phyloP scores from a whole-genome alignment of 176 grass and related monocot genomes.

The Metroxylon sagu region DNA sequence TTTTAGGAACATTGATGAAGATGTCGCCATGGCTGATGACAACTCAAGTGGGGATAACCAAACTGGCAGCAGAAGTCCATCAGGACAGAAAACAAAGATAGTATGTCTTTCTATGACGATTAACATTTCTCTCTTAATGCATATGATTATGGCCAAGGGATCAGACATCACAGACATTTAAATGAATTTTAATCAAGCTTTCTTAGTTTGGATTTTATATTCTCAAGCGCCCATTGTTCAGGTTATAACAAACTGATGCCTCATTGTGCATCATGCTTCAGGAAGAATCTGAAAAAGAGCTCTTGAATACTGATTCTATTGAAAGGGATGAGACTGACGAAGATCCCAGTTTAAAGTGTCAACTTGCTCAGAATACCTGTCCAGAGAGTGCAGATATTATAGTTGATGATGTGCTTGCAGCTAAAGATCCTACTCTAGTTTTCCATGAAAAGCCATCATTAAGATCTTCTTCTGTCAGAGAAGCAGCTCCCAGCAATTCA shows the following conservation, averaged over 20 bases:
- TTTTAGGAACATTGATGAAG: slow-evolving; percentile 68
- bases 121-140: too few species aligned
- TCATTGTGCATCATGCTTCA: slow-evolving; percentile 20
- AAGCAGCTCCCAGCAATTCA: slow-evolving; percentile 28
- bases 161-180: too few species aligned
- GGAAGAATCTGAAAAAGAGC: slow-evolving; percentile 51
- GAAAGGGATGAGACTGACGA: slow-evolving; percentile 20
- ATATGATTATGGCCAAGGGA: too few species aligned
- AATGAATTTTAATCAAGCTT: too few species aligned
- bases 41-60: slow-evolving; percentile 42
- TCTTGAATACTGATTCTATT: slow-evolving; percentile 30
- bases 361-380: slow-evolving; percentile 31
- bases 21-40: slow-evolving; percentile 21
- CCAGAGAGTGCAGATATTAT: slow-evolving; percentile 34
- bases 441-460: slow-evolving; percentile 54
- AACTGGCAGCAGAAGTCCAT: slow-evolving; percentile 25
- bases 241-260: too few species aligned
- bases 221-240: background rate
- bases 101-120: background rate
- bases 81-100: slow-evolving; percentile 26
- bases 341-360: slow-evolving; percentile 22
- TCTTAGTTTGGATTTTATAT: background rate
- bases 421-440: slow-evolving; percentile 76
- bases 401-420: slow-evolving; percentile 36
- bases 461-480: slow-evolving; percentile 34